These are phyloP conservation scores for Fraxinus dipetala DNA, from an alignment of 305 asterid species.

Conservation along the genomic window DNA sequence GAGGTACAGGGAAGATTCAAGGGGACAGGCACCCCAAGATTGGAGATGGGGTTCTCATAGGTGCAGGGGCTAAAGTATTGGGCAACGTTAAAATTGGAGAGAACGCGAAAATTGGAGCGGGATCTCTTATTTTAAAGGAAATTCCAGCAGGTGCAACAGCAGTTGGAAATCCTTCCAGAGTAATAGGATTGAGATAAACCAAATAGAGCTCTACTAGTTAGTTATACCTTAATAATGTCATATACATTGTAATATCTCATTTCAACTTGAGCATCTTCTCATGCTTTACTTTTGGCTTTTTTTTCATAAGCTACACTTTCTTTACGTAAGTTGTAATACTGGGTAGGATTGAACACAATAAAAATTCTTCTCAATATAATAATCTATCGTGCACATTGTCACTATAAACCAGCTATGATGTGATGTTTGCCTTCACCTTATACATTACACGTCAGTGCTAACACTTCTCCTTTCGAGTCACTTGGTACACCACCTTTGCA, in stretches of 20 bases:
- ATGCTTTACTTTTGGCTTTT: background rate
- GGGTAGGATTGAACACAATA: background rate
- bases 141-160: conserved; percentile 42
- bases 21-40: conserved; percentile 57
- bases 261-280: background rate
- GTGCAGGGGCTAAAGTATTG: conserved; percentile 45
- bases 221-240: background rate
- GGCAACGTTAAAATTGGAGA: conserved; percentile 43
- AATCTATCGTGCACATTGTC: background rate
- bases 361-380: background rate
- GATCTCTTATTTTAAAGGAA: conserved; percentile 44
- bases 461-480: background rate
- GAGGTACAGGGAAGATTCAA: conserved; percentile 47
- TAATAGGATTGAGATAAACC: conserved; percentile 29
- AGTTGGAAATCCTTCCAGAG: conserved; percentile 54
- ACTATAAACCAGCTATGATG: background rate
- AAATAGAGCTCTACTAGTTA: background rate
- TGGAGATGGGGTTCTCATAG: conserved; percentile 50
- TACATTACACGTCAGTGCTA: background rate
- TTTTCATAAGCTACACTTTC: background rate
- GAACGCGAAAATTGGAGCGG: conserved; percentile 47
- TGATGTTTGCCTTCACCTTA: background rate
- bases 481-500: background rate
- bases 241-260: background rate
- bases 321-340: background rate